Evolutionary conservation across 108 stramenopile species (phyloP), one percentile per base, ranked within the genome.

Genomic region (Cylindrotheca fusiformis): DNA sequence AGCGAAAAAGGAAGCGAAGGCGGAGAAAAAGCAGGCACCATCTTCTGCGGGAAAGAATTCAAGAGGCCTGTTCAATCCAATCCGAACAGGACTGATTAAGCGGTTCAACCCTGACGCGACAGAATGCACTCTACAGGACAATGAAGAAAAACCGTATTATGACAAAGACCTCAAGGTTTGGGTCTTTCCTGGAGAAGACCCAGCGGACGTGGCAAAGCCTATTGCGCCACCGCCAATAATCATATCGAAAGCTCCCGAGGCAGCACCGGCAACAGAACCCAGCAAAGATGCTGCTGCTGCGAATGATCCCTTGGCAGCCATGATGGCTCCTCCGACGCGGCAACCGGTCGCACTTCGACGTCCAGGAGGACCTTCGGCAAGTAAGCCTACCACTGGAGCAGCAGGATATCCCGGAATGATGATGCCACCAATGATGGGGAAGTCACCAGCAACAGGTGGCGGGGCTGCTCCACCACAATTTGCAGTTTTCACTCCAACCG

Each of bases 241-340:
- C 3, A 58, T 69, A 14, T 59, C 54, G 12, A 61, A 55, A 14
- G 26, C 75, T 21, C 56, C 58, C 1, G 71, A 63, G 26, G 45
- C 27, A 29, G 33, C 52, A 22, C 31, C 52, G 26, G 59, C 64
- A 2, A 41, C 14, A 41, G 61, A 51, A 31, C 66, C 69, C 18
- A n/a, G n/a, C n/a, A 47, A 56, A 48, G 46, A 58, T 45, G 53
- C 67, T 47, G 57, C 58, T 8, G 65, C 61, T 12, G 50, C 73
- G 4, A 81, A 71, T 53, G 94, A 95, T 77, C 90, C 94, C n/a
- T 67, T 95, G 17, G 85, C 91, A 27, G 85, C 88, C 23, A 74
- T 95, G 80, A 95, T 95, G 94, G 94, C 94, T 26, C 94, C 91
- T 20, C 91, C 93, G 49, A 78, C 74, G 19, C 65, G 67, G 5